Evolutionary conservation across 106 monocot species (phyloP).

Genomic region (Alisma plantagoaquatica): DNA sequence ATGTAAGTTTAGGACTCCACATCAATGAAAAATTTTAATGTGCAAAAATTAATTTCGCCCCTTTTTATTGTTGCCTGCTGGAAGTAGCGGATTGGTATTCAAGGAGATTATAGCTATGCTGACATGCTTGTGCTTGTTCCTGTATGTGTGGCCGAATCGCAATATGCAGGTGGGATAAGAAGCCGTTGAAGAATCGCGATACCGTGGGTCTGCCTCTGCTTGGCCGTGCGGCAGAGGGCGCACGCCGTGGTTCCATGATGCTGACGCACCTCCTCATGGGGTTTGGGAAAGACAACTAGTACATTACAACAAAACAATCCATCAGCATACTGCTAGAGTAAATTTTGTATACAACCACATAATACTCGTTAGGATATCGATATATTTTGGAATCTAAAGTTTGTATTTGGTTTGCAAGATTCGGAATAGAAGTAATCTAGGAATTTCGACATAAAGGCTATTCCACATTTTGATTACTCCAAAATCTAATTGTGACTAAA

Average conservation of each 20-base stretch:
- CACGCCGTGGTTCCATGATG: slow-evolving; percentile 40
- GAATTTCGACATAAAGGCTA: too few relatives aligned
- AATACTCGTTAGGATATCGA: too few relatives aligned
- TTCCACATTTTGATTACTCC: too few relatives aligned
- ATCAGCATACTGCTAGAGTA: too few relatives aligned
- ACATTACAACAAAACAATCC: too few relatives aligned
- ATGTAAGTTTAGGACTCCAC: slow-evolving; percentile 22
- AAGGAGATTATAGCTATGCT: not conserved
- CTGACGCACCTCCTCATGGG: slow-evolving; percentile 52
- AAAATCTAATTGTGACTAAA: too few relatives aligned
- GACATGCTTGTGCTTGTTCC: not conserved
- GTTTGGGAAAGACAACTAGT: slow-evolving; percentile 62
- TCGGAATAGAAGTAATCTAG: too few relatives aligned
- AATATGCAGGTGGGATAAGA: slow-evolving; percentile 62
- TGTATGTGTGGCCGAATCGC: not conserved
- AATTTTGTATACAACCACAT: too few relatives aligned
- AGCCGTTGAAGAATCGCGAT: slow-evolving; percentile 59
- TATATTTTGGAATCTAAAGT: too few relatives aligned
- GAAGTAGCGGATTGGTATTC: too few relatives aligned
- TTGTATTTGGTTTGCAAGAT: too few relatives aligned
- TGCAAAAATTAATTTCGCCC: not conserved
- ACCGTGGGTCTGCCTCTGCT: slow-evolving; percentile 39
- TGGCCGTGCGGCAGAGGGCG: slow-evolving; percentile 40
- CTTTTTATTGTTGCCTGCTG: too few relatives aligned
- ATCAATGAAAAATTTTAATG: not conserved